Conservation (phyloP, 2,329 filamentous ascomycete species). For the Immersiporthe knoxdaviesiana region DNA sequence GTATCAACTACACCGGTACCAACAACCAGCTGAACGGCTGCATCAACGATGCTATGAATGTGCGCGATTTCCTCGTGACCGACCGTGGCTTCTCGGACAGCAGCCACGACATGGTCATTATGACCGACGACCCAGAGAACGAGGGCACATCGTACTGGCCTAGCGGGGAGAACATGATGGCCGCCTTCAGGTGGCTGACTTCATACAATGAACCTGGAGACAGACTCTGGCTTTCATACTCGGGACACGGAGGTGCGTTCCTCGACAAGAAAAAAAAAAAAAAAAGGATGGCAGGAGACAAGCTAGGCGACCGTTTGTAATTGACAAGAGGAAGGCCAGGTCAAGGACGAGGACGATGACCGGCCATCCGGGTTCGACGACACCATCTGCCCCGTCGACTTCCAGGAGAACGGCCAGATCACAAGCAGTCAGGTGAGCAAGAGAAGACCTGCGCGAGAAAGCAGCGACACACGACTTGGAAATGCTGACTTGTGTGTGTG, state of each 20-base stretch:
- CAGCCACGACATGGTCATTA: slow-evolving; percentile 41
- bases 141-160: slow-evolving; percentile 41
- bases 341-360: slow-evolving; percentile 48
- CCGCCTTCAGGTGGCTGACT: slow-evolving; percentile 62
- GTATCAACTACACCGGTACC: slow-evolving; percentile 65
- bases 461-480: not conserved
- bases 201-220: slow-evolving; percentile 51
- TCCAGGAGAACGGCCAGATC: slow-evolving; percentile 55
- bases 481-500: slow-evolving; percentile 15
- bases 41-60: slow-evolving; percentile 45
- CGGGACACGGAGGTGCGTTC: slow-evolving; percentile 55
- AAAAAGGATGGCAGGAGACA: not conserved
- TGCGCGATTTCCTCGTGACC: slow-evolving; percentile 42
- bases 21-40: slow-evolving; percentile 61
- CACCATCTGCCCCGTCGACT: slow-evolving; percentile 59
- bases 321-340: slow-evolving; percentile 41
- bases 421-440: slow-evolving; percentile 46
- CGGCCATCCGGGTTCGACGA: slow-evolving; percentile 48
- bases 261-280: not conserved
- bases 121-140: slow-evolving; percentile 40
- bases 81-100: slow-evolving; percentile 42
- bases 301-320: not conserved
- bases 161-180: slow-evolving; percentile 41
- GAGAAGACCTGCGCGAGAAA: slow-evolving; percentile 10
- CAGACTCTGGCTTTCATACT: slow-evolving; percentile 60